Base-by-base conservation (phyloP, 805 yeast species). In the Monosporozyma unispora region DNA sequence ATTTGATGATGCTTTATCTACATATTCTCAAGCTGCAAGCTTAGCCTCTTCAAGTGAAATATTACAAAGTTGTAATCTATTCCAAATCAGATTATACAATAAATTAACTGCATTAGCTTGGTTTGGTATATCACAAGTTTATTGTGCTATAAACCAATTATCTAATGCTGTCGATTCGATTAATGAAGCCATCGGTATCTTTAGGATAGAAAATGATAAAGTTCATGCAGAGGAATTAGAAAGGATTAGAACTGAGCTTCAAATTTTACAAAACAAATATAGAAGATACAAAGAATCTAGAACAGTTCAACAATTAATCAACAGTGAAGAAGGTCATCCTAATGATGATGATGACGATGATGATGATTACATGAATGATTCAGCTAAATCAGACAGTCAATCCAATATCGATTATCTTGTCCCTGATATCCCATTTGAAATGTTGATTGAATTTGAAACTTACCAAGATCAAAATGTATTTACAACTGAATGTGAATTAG, bases 11-110 rank as follows among this genome's bases (percentile, higher is more conserved):
- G 81, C 87, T 0, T 66, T 82, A 46, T 80, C 82, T 5, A 86
- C 87, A 2, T 82, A 79, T 58, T 76, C 84, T 0, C 84, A 81
- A 59, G 86, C 84, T 2, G 72, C 81, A 18, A 68, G 80, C 41
- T 8, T 49, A 11, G 48, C 51, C 44, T 60, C 79, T 10, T 48
- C 52, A 12, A 19, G 35, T 35, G 52, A 50, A 43, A 25, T n/a
- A 14, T 27, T 37, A 28, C 33, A 27, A 31, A 31, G 12, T 27
- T 41, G 16, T 16, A 10, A 29, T 27, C 28, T 14, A 31, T 16
- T 39, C 27, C 43, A 46, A 37, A 41, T 43, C 3, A 50, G 52
- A 41, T 54, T 53, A 43, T 50, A 57, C 38, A 52, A 55, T 33
- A 38, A 52, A 18, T 55, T 62, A 14, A 59, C 57, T 9, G 62